Conservation (phyloP, 192 early-diverging fungal genomes). For the Entomortierella lignicola region DNA sequence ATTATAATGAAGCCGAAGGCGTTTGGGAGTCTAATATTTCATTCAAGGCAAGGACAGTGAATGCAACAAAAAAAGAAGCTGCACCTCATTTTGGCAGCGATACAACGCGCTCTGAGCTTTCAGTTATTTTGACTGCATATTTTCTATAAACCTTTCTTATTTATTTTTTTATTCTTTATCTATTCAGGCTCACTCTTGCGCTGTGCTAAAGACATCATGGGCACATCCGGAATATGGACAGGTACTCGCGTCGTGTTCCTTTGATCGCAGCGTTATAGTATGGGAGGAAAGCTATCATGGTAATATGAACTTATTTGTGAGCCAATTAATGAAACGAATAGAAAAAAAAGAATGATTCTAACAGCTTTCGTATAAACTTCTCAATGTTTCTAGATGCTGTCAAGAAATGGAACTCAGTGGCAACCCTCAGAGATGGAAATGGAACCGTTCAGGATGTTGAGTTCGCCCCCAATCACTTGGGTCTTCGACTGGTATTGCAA, state of each 20-base stretch:
- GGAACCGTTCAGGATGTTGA: slow-evolving; percentile 88
- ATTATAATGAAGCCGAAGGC: slow-evolving; percentile 73
- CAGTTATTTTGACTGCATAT: too few relatives aligned
- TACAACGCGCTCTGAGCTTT: background rate
- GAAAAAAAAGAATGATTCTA: too few relatives aligned
- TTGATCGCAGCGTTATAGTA: slow-evolving; percentile 90
- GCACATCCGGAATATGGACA: slow-evolving; percentile 98
- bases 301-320: slow-evolving; percentile 36
- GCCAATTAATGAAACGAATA: too few relatives aligned
- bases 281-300: slow-evolving; percentile 90
- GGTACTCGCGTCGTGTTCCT: slow-evolving; percentile 90
- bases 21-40: slow-evolving; percentile 84
- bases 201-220: slow-evolving; percentile 88
- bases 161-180: slow-evolving; percentile 7
- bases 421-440: slow-evolving; percentile 71
- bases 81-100: background rate
- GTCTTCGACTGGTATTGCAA: slow-evolving; percentile 74
- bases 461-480: slow-evolving; percentile 87
- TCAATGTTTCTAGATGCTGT: slow-evolving; percentile 56
- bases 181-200: slow-evolving; percentile 83
- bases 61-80: background rate
- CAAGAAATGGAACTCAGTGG: slow-evolving; percentile 75
- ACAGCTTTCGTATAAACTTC: background rate
- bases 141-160: too few relatives aligned
- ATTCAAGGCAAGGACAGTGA: slow-evolving; percentile 69